Conservation (phyloP, 805 yeast species). For the Starmerella scarabaei region DNA sequence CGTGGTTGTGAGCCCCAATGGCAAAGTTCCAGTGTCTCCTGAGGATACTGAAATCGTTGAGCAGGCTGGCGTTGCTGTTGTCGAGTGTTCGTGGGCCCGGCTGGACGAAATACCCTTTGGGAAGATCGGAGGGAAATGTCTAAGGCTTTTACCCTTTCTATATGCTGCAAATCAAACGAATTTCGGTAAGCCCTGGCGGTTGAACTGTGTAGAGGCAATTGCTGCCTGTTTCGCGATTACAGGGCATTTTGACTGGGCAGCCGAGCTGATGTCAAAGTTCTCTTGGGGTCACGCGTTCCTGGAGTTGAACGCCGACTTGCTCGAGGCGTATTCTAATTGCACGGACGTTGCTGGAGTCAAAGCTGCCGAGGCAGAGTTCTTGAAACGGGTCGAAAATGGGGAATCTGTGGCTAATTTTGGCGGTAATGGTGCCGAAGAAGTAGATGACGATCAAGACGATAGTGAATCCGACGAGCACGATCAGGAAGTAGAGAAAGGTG, state of each 20-base stretch:
- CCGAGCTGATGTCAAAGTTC: conserved; percentile 57
- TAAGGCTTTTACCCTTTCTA: conserved; percentile 75
- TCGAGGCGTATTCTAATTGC: conserved; percentile 64
- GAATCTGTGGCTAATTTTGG: conserved; percentile 19
- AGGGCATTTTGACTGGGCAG: conserved; percentile 85
- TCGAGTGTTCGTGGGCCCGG: conserved; percentile 97
- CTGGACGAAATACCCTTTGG: conserved; percentile 91
- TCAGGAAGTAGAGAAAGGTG: conserved; percentile 24
- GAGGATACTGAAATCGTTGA: conserved; percentile 68
- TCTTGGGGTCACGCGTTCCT: conserved; percentile 90
- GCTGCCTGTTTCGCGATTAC: conserved; percentile 96
- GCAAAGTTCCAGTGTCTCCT: conserved; percentile 81
- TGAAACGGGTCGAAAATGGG: conserved; percentile 30
- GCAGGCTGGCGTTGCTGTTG: conserved; percentile 83
- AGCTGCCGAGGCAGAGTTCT: conserved; percentile 61
- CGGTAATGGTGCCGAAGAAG: conserved; percentile 25
- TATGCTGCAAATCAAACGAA: conserved; percentile 96
- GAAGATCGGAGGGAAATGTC: conserved; percentile 82
- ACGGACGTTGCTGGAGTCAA: conserved; percentile 65
- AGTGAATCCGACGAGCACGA: conserved; percentile 23
- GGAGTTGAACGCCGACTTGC: conserved; percentile 64
- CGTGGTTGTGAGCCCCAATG: conserved; percentile 84
- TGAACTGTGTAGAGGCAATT: conserved; percentile 92
- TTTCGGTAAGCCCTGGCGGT: conserved; percentile 89
- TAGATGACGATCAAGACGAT: conserved; percentile 29